Base-by-base conservation (phyloP, 352 stramenopile genomes). In the Pilasporangium apinafurcum region DNA sequence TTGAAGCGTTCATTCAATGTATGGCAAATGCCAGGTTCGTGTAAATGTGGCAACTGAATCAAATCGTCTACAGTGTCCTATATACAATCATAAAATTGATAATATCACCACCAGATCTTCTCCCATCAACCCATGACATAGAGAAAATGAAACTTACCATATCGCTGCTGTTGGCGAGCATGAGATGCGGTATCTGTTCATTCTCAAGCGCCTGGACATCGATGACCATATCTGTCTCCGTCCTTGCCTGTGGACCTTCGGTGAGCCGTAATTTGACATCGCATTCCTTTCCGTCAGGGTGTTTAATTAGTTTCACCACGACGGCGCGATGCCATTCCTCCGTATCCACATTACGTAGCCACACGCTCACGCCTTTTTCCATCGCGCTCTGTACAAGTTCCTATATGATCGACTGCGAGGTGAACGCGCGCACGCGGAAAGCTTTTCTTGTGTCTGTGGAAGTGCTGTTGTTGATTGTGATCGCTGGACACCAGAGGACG, bases 11-110 rank as follows among this genome's bases (percentile, higher is more conserved):
- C 77, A 35, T 89, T 86, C 14, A 97, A 55, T 32, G 80, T 95
- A 67, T 98, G 90, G 29, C 95, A 83, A 53, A 98, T 97, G 18
- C 90, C 88, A 4, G 92, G 88, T 54, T 98, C 92, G 60, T 98
- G 90, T 16, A 98, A 56, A 55, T 97, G 86, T 16, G 88, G 90
- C 13, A 98, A 56, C 51, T 85, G 80, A 59, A 98, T 96, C 44
- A 98, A 65, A 63, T 98, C 93, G 56, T 94, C 83, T 30, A 93
- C 80, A 28, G 90, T 59, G 56, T 92, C 77, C 68, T 82, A 45
- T 10, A 25, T 10, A n/a, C 4, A 2, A 13, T 42, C 7, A 17
- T 16, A 35, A n/a, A n/a, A n/a, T n/a, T 48, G 24, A 28, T 31
- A n/a, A 42, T 17, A 24, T 37, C n/a, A 46, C 5, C 28, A 25